Evolutionary conservation across 768 basidiomycete species (phyloP).

Genomic region (Lactarius pseudohatsudake): DNA sequence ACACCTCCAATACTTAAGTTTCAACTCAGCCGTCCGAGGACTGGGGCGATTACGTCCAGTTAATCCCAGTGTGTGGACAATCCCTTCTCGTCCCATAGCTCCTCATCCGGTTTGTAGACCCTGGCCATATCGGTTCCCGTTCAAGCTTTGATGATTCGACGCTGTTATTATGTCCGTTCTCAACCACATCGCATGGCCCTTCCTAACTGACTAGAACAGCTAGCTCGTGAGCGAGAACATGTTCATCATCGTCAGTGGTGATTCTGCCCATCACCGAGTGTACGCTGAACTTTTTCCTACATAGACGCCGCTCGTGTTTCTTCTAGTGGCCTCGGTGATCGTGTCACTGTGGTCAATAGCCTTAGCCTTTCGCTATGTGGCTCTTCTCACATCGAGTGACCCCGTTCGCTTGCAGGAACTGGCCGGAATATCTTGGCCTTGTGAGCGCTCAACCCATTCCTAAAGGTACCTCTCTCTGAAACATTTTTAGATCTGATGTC

Average conservation of each 20-base stretch:
- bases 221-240: not conserved
- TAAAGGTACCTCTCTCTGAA: not conserved
- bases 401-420: too few relatives aligned
- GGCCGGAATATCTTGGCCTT: not conserved
- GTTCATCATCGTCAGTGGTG: not conserved
- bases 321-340: not conserved
- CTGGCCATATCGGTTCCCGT: not conserved
- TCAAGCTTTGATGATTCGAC: slow-evolving; percentile 4
- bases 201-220: not conserved
- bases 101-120: not conserved
- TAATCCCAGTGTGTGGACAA: not conserved
- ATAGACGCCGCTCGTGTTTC: not conserved
- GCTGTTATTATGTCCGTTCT: slow-evolving; percentile 1
- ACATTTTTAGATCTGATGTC: not conserved
- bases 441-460: not conserved
- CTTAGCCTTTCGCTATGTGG: not conserved
- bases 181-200: not conserved
- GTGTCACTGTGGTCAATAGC: not conserved
- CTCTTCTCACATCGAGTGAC: too few relatives aligned
- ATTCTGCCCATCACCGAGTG: not conserved
- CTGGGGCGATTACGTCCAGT: not conserved
- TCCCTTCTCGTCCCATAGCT: not conserved
- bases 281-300: not conserved
- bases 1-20: not conserved
- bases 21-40: not conserved